Evolutionary conservation across 1,284 basidiomycete species (phyloP), one percentile per base, ranked within the genome.

Genomic region (Athelia psychrophila): DNA sequence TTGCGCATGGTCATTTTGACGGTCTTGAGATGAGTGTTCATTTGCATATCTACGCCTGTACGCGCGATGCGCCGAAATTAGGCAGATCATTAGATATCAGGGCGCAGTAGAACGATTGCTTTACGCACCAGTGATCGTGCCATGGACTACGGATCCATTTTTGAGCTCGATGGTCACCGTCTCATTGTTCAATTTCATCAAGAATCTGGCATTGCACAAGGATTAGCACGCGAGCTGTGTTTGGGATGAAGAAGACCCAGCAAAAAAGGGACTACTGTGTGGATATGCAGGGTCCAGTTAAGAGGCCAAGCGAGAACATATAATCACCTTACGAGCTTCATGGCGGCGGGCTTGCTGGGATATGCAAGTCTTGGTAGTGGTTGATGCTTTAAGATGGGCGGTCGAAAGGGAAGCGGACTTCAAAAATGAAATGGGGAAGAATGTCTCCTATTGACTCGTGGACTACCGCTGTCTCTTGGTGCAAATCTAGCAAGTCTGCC

Each of bases 181-280:
- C 82, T 99, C 96, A 72, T 98, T 98, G 83, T 98, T 97, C 75
- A 99, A 77, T 83, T 98, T 99, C 96, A 98, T 98, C 80, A 98
- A 84, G 76, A 98, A 96, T 71, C 94, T 96, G 67, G 22, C 46
- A 25, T 50, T n/a, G 30, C 20, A 48, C 32, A 51, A 22, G 22
- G 27, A 22, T 51, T 19, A 51, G 30, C 50, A 25, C 33, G 50
- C 48, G 44, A 51, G 36, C 46, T 46, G 8, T 30, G 6, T 6
- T 42, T n/a, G 8, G n/a, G 33, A 35, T 35, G n/a, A 35, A n/a
- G 33, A 35, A 35, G 12, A 10, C 12, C 10, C 12, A n/a, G 33
- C 33, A 35, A 35, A 35, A 12, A 35, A 35, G n/a, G 33, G 33
- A 10, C 12, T n/a, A 35, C 33, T 35, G 33, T 35, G 33, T n/a